Evolutionary conservation across 1,284 basidiomycete genomes (phyloP), one percentile per base, ranked within the genome.

Genomic region (Ganoderma lucidum): DNA sequence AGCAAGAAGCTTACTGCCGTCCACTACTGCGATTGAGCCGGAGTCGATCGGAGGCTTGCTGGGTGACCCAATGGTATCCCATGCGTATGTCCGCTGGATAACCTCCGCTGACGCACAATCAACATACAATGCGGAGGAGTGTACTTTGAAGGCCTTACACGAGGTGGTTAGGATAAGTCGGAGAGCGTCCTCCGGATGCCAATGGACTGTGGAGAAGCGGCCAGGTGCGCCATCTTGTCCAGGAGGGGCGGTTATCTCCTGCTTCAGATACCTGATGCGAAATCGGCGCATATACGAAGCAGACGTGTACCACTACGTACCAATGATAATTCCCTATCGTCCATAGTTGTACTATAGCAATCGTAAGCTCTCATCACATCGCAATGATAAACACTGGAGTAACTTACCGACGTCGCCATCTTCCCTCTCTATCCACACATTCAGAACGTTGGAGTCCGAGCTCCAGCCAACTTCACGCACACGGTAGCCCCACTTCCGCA

Each of bases 241-340:
- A 2, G 67, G 35, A 0, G 86, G 84, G 0, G 92, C 88, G 17
- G 81, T 76, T 61, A 97, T 83, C 77, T 97, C 95, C 78, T 96
- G 94, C 80, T 98, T 98, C 68, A 99, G 86, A 81, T 97, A 95
- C 93, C 93, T 93, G 69, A 15, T 19, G 64, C 65, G 15, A 60
- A 39, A 55, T 69, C 39, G 65, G 39, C 30, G 28, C 14, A 23
- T n/a, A 56, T 56, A 70, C 55, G 64, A 56, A 9, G 67, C 30
- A 30, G 45, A 59, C 56, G n/a, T 15, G 19, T 8, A 9, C 60
- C 44, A 14, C 17, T 51, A 69, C 79, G 45, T 74, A 96, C 94
- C 97, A 98, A 79, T 98, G 94, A 80, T 98, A 99, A 80, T 99
- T 99, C 62, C 94, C 92, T 32, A 88, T 96, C 0, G 96, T 94